Evolutionary conservation across 2,329 filamentous ascomycete species (phyloP).

Genomic region (Pyricularia pennisetigena): DNA sequence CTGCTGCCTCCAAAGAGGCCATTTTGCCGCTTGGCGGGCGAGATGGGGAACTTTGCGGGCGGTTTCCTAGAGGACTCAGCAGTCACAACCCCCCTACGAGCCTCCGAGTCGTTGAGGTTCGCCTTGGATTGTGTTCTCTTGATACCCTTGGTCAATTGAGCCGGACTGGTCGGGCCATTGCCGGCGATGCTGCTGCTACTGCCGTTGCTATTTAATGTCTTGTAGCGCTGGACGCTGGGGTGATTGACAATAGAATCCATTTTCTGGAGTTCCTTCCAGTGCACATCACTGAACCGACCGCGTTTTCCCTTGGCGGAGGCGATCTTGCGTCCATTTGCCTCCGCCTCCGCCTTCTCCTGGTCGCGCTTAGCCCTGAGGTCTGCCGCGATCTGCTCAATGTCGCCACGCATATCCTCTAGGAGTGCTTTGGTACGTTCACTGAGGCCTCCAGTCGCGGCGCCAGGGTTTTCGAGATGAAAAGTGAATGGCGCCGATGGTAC

Average conservation of each 20-base stretch:
- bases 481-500: constrained; percentile 52
- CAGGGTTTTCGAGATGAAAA: constrained; percentile 49
- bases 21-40: constrained; percentile 18
- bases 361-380: constrained; percentile 55
- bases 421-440: constrained; percentile 51
- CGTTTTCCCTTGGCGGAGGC: constrained; percentile 71
- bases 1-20: constrained; percentile 8
- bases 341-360: constrained; percentile 35
- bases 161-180: not conserved
- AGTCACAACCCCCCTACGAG: not conserved
- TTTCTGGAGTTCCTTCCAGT: constrained; percentile 87
- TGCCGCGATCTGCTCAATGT: constrained; percentile 61
- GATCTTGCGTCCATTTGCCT: constrained; percentile 54
- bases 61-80: constrained; percentile 20
- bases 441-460: constrained; percentile 35
- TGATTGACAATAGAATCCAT: constrained; percentile 95
- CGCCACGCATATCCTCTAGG: constrained; percentile 59
- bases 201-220: not conserved
- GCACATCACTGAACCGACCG: constrained; percentile 71
- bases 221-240: constrained; percentile 50
- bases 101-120: constrained; percentile 50
- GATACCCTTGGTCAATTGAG: constrained; percentile 20
- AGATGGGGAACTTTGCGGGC: constrained; percentile 11
- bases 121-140: constrained; percentile 48
- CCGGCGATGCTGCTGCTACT: not conserved